Evolutionary conservation across 805 yeast genomes (phyloP), one percentile per base, ranked within the genome.

Genomic region (Lipomyces spencermartinsiae): DNA sequence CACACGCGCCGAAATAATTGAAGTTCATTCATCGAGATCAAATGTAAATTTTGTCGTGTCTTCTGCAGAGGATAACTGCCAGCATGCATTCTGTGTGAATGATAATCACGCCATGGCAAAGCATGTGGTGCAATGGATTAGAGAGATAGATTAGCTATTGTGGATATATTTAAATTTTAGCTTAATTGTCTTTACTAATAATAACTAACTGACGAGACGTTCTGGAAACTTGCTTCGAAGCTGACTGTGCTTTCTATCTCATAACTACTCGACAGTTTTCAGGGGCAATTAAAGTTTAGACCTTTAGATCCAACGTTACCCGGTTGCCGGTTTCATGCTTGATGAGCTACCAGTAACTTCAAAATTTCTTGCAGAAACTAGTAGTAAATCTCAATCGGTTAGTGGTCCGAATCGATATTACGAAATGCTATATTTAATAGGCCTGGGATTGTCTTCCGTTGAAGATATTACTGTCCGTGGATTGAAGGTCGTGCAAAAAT

Each of bases 401-500:
- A 1, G 49, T 19, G 16, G 22, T n/a, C 56, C 34, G 56, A 53
- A 22, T 19, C 16, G 34, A n/a, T 31, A 19, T 25, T n/a, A 8
- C n/a, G 14, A 65, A 62, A 94, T 95, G 98, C 83, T 94, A 58
- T 95, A 94, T 78, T 84, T 94, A 70, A 87, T 94, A 67, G 99
- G 99, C 14, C 82, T 94, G 64, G 99, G 99, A 2, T 85, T 94
- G 59, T 92, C 97, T 2, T 88, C 93, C 76, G 95, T 87, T 73
- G 82, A 89, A 16, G 99, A 94, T 77, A 93, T 94, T 76, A 93
- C 98, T 0, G 97, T 94, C 16, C 89, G 98, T 74, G 99, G 99
- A 1, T 83, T 95, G 35, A 93, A 94, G 75, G 86, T 89, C 2
- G 93, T 95, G 65, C 89, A 85, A 75, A 85, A 84, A 77, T 93